phyloP scores from a whole-genome alignment of 176 grass and related monocot genomes.

The Musa beccarii region DNA sequence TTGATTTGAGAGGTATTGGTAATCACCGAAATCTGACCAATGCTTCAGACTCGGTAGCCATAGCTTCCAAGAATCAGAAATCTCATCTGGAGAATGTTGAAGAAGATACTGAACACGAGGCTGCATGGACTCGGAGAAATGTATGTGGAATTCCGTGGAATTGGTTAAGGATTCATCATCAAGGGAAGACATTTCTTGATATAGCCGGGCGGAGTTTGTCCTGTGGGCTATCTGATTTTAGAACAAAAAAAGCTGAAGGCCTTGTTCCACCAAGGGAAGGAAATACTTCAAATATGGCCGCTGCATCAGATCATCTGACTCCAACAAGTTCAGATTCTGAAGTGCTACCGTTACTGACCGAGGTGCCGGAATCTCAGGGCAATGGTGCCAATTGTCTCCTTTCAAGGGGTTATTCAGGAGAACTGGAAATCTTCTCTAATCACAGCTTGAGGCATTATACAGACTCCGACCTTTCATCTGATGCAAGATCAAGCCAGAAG shows the following conservation, averaged over 20 bases:
- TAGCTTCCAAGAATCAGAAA: not conserved
- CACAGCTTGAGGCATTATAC: constrained; percentile 32
- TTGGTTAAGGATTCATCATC: constrained; percentile 95
- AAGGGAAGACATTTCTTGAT: constrained; percentile 85
- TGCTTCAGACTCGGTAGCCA: constrained; percentile 7
- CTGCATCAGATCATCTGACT: constrained; percentile 35
- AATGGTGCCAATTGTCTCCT: constrained; percentile 21
- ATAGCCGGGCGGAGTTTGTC: constrained; percentile 83
- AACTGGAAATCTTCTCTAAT: constrained; percentile 82
- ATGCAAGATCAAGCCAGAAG: constrained; percentile 30
- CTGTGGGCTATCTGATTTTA: constrained; percentile 78
- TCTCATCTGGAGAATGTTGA: constrained; percentile 14
- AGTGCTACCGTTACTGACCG: constrained; percentile 56
- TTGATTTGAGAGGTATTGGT: not conserved
- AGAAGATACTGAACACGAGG: constrained; percentile 34
- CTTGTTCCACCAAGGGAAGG: constrained; percentile 32
- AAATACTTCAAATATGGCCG: constrained; percentile 38
- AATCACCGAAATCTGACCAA: not conserved
- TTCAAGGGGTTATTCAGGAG: constrained; percentile 56
- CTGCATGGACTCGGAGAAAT: constrained; percentile 41
- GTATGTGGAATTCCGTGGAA: constrained; percentile 95
- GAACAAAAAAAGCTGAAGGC: constrained; percentile 41
- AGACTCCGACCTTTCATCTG: constrained; percentile 46
- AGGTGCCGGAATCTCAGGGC: constrained; percentile 20
- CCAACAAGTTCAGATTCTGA: constrained; percentile 74